phyloP scores from a whole-genome alignment of 2,329 filamentous ascomycete species.

The Dothideomycetes sp. region DNA sequence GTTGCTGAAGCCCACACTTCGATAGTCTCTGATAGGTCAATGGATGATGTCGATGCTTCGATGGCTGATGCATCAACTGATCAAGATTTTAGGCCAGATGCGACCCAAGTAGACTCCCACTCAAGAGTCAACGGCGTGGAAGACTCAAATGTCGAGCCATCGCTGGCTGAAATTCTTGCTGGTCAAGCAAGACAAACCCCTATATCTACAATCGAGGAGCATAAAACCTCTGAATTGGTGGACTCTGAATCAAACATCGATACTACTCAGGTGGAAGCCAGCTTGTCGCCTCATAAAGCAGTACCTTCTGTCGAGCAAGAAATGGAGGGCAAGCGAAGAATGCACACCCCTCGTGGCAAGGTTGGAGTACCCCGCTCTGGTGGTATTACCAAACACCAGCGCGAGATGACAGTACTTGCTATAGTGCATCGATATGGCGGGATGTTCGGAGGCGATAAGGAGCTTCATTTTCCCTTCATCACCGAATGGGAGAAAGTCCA shows the following conservation, averaged over 20 bases:
- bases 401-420: constrained; percentile 41
- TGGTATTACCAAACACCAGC: constrained; percentile 33
- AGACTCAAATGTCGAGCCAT: too few relatives aligned
- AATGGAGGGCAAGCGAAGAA: not conserved
- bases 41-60: too few relatives aligned
- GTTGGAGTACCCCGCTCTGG: constrained; percentile 17
- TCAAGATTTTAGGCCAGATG: not conserved
- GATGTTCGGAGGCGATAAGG: constrained; percentile 42
- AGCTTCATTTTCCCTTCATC: constrained; percentile 45
- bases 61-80: too few relatives aligned
- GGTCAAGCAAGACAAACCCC: too few relatives aligned
- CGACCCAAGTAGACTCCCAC: too few relatives aligned
- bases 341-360: not conserved
- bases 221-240: too few relatives aligned
- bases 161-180: too few relatives aligned
- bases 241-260: too few relatives aligned
- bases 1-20: not conserved
- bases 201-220: too few relatives aligned
- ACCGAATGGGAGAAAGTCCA: constrained; percentile 39
- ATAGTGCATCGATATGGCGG: constrained; percentile 44
- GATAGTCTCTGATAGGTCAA: too few relatives aligned
- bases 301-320: not conserved
- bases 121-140: too few relatives aligned
- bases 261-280: too few relatives aligned
- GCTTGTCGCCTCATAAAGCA: not conserved